Base-by-base conservation (phyloP, 768 basidiomycete genomes). In the Amanita pseudoporphyria region DNA sequence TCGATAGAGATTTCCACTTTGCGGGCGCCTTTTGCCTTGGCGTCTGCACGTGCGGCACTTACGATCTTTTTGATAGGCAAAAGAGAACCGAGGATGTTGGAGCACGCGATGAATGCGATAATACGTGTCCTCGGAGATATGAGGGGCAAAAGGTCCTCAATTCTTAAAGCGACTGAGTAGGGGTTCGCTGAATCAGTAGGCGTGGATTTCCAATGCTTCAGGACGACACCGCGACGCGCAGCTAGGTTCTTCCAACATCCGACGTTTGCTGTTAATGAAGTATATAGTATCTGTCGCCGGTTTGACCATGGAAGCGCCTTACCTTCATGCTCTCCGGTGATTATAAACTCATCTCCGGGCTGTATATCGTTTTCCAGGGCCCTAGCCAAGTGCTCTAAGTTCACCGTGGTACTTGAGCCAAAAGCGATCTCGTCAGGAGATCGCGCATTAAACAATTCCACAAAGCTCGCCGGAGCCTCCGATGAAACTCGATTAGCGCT, bases 321-420 rank as follows among this genome's bases (percentile, higher is more conserved):
- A 87, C 84, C 79, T 71, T 91, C 87, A 54, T 91, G 87, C 58
- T 89, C 87, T 1, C 76, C 77, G 0, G 83, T 84, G n/a, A 88
- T 60, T 47, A 91, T 79, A 49, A 89, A 79, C 62, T 89, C 87
- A 51, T 88, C 87, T 3, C 76, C 82, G 1, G 65, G 52, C 31
- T 71, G 58, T 22, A 88, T 69, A 45, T 72, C 72, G 0, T 54
- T 57, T 30, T 84, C 83, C 49, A 88, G 58, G 0, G 78, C 76
- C 4, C 83, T 66, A 0, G 84, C 72, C 0, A 88, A 69, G 57
- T 87, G 87, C 60, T 84, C 84, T 19, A 84, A 54, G 31, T 84
- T 74, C 67, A 80, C 64, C 0, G 86, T 84, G 9, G 85, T 78
- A 57, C 81, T 83, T 21, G 76, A 67, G 0, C 79, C 81, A 54